Conservation (phyloP, 331 rosid species). For the Quercus tomentella region DNA sequence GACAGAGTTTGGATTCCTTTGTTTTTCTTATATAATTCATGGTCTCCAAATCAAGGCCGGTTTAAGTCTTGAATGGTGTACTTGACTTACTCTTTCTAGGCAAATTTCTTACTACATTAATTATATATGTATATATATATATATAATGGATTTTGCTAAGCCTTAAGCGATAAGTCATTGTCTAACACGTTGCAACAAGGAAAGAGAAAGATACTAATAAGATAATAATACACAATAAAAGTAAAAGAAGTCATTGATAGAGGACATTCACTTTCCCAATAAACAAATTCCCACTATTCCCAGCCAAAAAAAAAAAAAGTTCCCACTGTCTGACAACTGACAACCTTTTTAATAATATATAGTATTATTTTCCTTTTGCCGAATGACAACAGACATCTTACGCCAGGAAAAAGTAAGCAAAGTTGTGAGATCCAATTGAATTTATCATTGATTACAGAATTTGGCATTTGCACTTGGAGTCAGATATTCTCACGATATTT, state of each 20-base stretch:
- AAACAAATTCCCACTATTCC: neutral
- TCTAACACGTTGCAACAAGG: neutral
- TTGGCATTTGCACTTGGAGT: too few species aligned
- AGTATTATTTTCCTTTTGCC: neutral
- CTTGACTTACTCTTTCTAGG: neutral
- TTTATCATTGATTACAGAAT: neutral
- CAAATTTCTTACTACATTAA: neutral
- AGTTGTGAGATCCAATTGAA: neutral
- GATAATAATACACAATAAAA: neutral
- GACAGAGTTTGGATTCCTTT: neutral
- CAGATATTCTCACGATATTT: neutral
- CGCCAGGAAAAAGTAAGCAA: neutral
- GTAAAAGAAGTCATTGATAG: neutral
- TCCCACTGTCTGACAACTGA: conserved; percentile 23
- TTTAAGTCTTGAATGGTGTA: neutral
- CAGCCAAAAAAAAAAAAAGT: neutral
- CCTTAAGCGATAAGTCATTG: conserved; percentile 2
- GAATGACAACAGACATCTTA: neutral
- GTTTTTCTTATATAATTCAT: neutral
- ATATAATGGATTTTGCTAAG: too few species aligned
- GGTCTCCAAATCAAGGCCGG: neutral
- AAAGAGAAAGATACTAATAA: neutral
- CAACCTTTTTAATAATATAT: neutral
- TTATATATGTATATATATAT: too few species aligned
- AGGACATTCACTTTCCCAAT: conserved; percentile 20